Percentiles rank a stretch among this genome's conserved stretches.
These are phyloP conservation scores for Pelargonium australe DNA, from an alignment of 441 rosid species.

Conservation along the genomic window DNA sequence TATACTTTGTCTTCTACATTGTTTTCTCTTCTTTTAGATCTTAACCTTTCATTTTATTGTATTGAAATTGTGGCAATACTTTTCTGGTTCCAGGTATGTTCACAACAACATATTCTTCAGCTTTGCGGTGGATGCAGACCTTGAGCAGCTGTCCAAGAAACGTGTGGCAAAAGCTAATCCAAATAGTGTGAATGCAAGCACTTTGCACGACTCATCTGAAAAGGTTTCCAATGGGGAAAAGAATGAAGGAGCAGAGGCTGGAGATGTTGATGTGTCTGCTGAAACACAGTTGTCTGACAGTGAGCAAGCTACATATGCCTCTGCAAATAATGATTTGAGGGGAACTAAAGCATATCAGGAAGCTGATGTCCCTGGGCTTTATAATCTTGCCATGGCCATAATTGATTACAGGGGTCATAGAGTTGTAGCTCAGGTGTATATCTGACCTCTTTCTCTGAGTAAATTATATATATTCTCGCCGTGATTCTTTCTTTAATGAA, in stretches of 20 bases:
- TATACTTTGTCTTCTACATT: not conserved
- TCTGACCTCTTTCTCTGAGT: not conserved
- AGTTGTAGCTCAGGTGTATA: conserved; percentile 95
- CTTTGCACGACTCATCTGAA: conserved; percentile 29
- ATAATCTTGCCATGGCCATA: conserved; percentile 98
- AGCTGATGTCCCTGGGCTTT: conserved; percentile 92
- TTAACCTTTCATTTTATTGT: not conserved
- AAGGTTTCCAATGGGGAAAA: conserved; percentile 35
- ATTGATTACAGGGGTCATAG: conserved; percentile 98
- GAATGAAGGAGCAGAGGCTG: conserved; percentile 31
- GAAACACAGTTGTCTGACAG: conserved; percentile 74
- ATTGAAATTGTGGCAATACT: not conserved
- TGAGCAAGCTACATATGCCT: conserved; percentile 99
- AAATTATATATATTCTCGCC: not conserved
- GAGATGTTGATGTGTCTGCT: conserved; percentile 34
- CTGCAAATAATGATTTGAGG: conserved; percentile 97
- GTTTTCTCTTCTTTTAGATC: not conserved
- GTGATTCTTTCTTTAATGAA: too few relatives aligned
- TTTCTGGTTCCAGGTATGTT: not conserved
- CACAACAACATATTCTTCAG: not conserved
- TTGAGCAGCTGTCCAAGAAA: conserved; percentile 74
- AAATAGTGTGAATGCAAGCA: conserved; percentile 24
- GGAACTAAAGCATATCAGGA: conserved; percentile 98
- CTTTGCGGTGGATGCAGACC: conserved; percentile 94
- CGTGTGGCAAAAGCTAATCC: conserved; percentile 24